Conservation (phyloP, 768 basidiomycete species). For the Boletus insuetus region DNA sequence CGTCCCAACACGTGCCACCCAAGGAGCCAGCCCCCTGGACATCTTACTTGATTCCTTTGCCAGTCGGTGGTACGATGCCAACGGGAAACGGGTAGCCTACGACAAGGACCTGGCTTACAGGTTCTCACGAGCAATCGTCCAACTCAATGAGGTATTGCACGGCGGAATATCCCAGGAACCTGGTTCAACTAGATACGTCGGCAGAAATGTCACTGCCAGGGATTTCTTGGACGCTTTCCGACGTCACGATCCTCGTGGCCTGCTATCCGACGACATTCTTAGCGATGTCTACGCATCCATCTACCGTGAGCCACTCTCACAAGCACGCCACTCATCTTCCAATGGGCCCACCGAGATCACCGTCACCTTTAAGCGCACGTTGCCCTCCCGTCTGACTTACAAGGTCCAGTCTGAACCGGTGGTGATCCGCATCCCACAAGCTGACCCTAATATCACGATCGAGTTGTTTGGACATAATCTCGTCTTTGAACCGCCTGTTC, state of each 20-base stretch:
- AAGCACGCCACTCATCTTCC: slow-evolving; percentile 54
- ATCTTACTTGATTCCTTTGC: slow-evolving; percentile 83
- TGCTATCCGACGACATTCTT: slow-evolving; percentile 74
- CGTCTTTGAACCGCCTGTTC: slow-evolving; percentile 79
- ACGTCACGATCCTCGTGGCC: slow-evolving; percentile 64
- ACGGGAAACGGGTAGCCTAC: slow-evolving; percentile 71
- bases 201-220: slow-evolving; percentile 61
- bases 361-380: slow-evolving; percentile 68
- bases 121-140: slow-evolving; percentile 77
- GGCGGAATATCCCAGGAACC: slow-evolving; percentile 63
- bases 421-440: slow-evolving; percentile 78
- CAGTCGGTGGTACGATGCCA: slow-evolving; percentile 87
- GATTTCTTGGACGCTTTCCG: slow-evolving; percentile 87
- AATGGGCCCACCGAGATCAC: slow-evolving; percentile 45
- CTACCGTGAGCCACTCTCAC: slow-evolving; percentile 64
- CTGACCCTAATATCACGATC: slow-evolving; percentile 80
- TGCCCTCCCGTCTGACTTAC: slow-evolving; percentile 81
- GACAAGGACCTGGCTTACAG: slow-evolving; percentile 78
- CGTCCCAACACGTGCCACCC: slow-evolving; percentile 45
- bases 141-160: slow-evolving; percentile 87
- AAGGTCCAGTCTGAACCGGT: slow-evolving; percentile 87
- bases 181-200: slow-evolving; percentile 51
- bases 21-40: slow-evolving; percentile 37
- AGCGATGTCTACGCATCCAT: slow-evolving; percentile 79
- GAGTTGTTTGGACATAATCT: slow-evolving; percentile 87